Evolutionary conservation across 495 filamentous ascomycete genomes (phyloP).

Genomic region (Xylaria castorea): DNA sequence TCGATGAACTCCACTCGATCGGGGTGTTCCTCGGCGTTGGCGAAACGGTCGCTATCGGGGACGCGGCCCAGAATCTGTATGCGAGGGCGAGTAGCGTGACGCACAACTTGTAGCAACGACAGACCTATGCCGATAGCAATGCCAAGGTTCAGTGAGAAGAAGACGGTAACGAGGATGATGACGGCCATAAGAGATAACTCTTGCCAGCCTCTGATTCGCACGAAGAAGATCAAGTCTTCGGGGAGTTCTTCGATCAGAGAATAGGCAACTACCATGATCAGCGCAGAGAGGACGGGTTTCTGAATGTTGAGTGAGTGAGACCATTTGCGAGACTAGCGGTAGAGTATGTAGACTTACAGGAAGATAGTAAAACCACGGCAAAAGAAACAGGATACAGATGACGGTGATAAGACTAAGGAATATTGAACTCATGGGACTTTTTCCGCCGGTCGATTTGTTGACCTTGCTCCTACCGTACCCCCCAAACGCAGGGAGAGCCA

Average conservation of each 20-base stretch:
- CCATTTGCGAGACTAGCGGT: background rate
- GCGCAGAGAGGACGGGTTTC: constrained; percentile 92
- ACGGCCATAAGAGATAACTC: constrained; percentile 87
- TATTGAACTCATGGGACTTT: constrained; percentile 89
- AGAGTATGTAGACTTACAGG: constrained; percentile 65
- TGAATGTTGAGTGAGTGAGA: constrained; percentile 46
- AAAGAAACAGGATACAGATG: constrained; percentile 75
- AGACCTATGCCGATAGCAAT: constrained; percentile 90
- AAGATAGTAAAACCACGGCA: constrained; percentile 94
- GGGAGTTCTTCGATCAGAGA: constrained; percentile 95
- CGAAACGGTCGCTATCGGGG: constrained; percentile 80
- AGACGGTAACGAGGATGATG: constrained; percentile 91
- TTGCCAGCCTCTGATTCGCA: constrained; percentile 79
- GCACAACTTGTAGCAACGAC: constrained; percentile 86
- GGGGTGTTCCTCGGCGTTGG: constrained; percentile 83
- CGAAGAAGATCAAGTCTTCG: constrained; percentile 88
- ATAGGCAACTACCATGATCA: constrained; percentile 96
- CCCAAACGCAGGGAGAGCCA: constrained; percentile 90
- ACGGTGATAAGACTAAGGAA: constrained; percentile 83
- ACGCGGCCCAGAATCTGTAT: constrained; percentile 97
- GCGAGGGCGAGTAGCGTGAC: constrained; percentile 85
- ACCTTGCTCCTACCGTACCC: constrained; percentile 97
- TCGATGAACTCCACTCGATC: constrained; percentile 85
- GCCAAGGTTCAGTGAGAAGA: constrained; percentile 84
- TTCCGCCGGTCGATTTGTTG: constrained; percentile 88